Base-by-base conservation (phyloP, 1,284 basidiomycete species). In the Ceratobasidium sp. region DNA sequence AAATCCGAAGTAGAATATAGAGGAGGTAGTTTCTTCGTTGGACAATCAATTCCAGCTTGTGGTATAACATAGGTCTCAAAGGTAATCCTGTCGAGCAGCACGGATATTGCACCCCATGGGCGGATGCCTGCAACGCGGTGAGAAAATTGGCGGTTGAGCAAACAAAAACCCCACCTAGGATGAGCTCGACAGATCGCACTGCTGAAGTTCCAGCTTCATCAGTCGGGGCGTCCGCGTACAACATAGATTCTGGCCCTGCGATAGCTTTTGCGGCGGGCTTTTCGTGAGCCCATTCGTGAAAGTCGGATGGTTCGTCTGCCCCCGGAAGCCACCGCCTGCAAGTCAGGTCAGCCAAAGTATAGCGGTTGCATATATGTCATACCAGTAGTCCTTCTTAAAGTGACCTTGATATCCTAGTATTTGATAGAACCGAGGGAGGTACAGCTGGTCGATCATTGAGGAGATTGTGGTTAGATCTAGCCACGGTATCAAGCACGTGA, bases 281-380 rank as follows among this genome's bases (percentile, higher is more conserved):
- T 38, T 74, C 70, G 13, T 74, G 57, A 3, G 70, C 70, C 20
- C 28, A 74, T 42, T 74, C 70, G 28, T 74, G 69, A 52, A 42
- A 54, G 33, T 71, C 28, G 28, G 15, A n/a, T 23, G 52, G 52
- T 15, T 48, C 10, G 33, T 28, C 5, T 5, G 44, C 42, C 3
- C 50, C 57, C 12, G 40, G 69, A 2, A n/a, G 13, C 61, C 61
- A 46, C 12, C 23, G 7, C 69, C 69, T 71, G 42, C n/a, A 28
- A 17, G 42, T 13, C 40, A 28, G 23, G n/a, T 71, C 13, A 61
- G 42, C 26, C 15, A 33, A 26, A 17, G 12, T 17, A 33, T 40
- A 4, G 6, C 7, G 9, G 33, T 46, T n/a, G 23, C 7, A 26
- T 1, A 71, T 20, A n/a, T n/a, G 1, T 52, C 59, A 42, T 26